Conservation (phyloP, 768 basidiomycete species). For the Cubamyces sp. region DNA sequence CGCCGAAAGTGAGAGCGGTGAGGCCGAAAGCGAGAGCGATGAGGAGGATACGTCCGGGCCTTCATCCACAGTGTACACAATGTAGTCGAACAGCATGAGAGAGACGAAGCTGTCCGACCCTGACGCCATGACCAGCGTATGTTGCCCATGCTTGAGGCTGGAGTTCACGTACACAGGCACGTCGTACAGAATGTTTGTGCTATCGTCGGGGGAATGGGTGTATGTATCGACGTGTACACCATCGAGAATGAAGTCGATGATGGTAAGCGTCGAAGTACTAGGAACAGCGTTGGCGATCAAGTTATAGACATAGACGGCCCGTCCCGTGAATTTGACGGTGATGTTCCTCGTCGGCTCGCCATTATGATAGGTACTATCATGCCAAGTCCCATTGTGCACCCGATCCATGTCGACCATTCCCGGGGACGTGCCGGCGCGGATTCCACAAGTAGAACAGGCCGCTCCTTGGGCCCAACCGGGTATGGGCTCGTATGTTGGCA, state of each 20-base stretch:
- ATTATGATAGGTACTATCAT: constrained; percentile 15
- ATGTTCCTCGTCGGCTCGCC: background rate
- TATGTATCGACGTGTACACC: constrained; percentile 3
- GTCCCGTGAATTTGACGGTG: constrained; percentile 9
- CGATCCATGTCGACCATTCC: background rate
- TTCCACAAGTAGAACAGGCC: no score
- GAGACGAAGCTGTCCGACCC: background rate
- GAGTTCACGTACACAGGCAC: constrained; percentile 11
- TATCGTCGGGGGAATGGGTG: background rate
- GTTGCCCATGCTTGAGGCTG: background rate
- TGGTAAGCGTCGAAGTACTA: constrained; percentile 5
- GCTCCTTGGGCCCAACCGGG: no score
- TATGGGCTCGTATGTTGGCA: background rate
- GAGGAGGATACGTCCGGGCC: background rate
- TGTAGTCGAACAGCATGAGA: constrained; percentile 21
- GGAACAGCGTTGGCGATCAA: constrained; percentile 10
- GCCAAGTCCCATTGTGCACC: constrained; percentile 18
- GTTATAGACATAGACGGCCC: constrained; percentile 21
- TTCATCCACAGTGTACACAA: constrained; percentile 11
- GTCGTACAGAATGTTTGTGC: constrained; percentile 5
- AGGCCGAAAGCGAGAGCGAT: no score
- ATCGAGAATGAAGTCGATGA: constrained; percentile 19
- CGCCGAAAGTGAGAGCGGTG: no score
- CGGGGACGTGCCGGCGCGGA: no score
- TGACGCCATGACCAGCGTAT: constrained; percentile 12